Conservation (phyloP, 2,329 filamentous ascomycete genomes). For the Stagonosporopsis rhizophila region DNA sequence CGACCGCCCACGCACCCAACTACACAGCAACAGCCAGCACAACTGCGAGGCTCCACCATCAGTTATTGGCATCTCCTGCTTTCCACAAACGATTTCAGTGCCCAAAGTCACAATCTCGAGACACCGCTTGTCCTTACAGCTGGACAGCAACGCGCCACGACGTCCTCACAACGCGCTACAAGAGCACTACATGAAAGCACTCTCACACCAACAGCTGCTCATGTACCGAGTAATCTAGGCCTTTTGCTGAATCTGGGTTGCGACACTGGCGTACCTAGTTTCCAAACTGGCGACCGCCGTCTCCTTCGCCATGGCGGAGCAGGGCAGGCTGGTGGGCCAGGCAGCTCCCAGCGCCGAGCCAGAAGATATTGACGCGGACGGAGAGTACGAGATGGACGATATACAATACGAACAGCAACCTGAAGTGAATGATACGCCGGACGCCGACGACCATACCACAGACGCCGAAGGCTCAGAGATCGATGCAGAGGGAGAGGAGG, state of each 20-base stretch:
- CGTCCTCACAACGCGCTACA: constrained; percentile 36
- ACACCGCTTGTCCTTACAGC: background rate
- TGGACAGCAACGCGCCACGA: constrained; percentile 34
- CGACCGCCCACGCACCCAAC: constrained; percentile 30
- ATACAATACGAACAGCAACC: constrained; percentile 40
- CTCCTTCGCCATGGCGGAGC: constrained; percentile 53
- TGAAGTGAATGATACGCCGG: constrained; percentile 24
- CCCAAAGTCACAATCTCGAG: background rate
- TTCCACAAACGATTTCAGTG: background rate
- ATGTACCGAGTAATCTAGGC: constrained; percentile 36
- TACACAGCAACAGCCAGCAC: constrained; percentile 36
- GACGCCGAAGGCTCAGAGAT: constrained; percentile 53
- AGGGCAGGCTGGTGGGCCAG: constrained; percentile 48
- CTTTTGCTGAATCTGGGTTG: constrained; percentile 21
- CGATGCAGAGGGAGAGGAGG: constrained; percentile 53
- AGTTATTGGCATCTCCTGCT: background rate
- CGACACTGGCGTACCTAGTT: constrained; percentile 47
- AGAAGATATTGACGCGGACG: constrained; percentile 49
- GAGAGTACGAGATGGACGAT: constrained; percentile 51
- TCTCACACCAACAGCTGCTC: constrained; percentile 26
- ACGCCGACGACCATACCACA: constrained; percentile 43
- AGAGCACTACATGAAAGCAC: constrained; percentile 38
- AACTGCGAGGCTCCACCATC: constrained; percentile 26
- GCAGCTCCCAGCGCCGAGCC: constrained; percentile 39
- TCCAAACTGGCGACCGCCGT: constrained; percentile 51